Evolutionary conservation across 495 filamentous ascomycete genomes (phyloP).

Genomic region (Podospora tetraspora): DNA sequence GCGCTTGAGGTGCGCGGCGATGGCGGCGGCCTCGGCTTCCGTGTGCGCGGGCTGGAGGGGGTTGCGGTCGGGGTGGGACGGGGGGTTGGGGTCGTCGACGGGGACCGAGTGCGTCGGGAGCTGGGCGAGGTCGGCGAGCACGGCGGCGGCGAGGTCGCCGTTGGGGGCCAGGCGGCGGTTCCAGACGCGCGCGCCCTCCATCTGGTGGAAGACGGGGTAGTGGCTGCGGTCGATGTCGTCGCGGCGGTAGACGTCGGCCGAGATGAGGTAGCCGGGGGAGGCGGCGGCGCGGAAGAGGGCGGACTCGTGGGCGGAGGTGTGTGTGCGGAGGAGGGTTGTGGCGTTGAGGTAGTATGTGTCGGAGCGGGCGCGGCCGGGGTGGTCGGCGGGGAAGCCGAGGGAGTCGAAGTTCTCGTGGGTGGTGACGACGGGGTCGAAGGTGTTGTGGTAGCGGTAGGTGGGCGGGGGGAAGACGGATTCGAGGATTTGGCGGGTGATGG

Average conservation of each 20-base stretch:
- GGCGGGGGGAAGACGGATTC: slow-evolving; percentile 78
- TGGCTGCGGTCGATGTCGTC: slow-evolving; percentile 93
- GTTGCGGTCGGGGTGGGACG: slow-evolving; percentile 72
- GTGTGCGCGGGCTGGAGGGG: slow-evolving; percentile 71
- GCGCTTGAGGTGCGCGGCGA: slow-evolving; percentile 83
- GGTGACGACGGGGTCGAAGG: slow-evolving; percentile 77
- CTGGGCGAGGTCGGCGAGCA: slow-evolving; percentile 58
- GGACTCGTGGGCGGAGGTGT: slow-evolving; percentile 89
- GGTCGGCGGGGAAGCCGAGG: slow-evolving; percentile 82
- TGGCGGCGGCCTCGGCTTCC: slow-evolving; percentile 70
- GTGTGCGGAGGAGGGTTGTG: slow-evolving; percentile 79
- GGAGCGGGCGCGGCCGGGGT: slow-evolving; percentile 78
- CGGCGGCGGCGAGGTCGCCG: slow-evolving; percentile 56
- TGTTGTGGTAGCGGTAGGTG: slow-evolving; percentile 68
- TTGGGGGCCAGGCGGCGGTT: slow-evolving; percentile 57
- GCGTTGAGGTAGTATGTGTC: slow-evolving; percentile 96
- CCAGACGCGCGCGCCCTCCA: slow-evolving; percentile 94
- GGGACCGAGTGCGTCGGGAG: slow-evolving; percentile 67
- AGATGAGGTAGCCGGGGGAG: slow-evolving; percentile 78
- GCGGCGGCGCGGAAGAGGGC: slow-evolving; percentile 72
- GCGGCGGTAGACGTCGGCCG: slow-evolving; percentile 92
- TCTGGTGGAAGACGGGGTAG: slow-evolving; percentile 97
- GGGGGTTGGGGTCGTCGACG: slow-evolving; percentile 82
- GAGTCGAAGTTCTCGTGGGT: slow-evolving; percentile 92
- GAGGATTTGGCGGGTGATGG: slow-evolving; percentile 85